A percentile compares a stretch with the other conserved stretches of the same genome.
Evolutionary conservation across 257 asterid genomes (phyloP).

Genomic region (Asclepias syriaca): DNA sequence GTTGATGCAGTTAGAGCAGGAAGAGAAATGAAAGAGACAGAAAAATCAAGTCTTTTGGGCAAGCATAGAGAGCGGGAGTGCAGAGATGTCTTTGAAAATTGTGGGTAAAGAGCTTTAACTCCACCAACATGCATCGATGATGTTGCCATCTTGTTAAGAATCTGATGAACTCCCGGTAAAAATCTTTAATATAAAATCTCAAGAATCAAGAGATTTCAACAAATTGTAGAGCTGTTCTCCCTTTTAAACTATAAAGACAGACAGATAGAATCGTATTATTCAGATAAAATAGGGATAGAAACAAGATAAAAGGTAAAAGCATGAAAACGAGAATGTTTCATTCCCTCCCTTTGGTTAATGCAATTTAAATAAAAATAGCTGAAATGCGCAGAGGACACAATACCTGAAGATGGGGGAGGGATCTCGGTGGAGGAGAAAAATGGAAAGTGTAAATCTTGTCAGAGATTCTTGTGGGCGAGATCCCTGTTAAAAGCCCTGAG

Average conservation of each 20-base stretch:
- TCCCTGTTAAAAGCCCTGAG: background rate
- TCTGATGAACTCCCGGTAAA: background rate
- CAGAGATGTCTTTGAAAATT: conserved; percentile 23
- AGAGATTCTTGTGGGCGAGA: background rate
- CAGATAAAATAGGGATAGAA: no score
- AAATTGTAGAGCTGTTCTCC: background rate
- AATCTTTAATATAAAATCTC: background rate
- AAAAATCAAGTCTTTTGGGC: conserved; percentile 24
- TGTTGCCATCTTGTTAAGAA: conserved; percentile 35
- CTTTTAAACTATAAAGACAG: background rate
- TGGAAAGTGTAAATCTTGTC: background rate
- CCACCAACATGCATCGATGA: conserved; percentile 43
- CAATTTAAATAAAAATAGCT: background rate
- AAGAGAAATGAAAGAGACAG: conserved; percentile 21
- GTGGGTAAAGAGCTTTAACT: conserved; percentile 32
- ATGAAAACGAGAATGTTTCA: background rate
- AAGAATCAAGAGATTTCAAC: background rate
- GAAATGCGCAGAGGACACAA: background rate
- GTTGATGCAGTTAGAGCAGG: conserved; percentile 18
- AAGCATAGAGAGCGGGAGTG: conserved; percentile 22
- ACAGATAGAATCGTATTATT: no score
- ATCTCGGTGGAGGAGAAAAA: background rate
- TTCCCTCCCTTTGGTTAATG: background rate
- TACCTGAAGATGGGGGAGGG: background rate
- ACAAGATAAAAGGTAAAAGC: background rate